phyloP scores from a whole-genome alignment of 176 grass and related monocot species.

The Carex pumila region DNA sequence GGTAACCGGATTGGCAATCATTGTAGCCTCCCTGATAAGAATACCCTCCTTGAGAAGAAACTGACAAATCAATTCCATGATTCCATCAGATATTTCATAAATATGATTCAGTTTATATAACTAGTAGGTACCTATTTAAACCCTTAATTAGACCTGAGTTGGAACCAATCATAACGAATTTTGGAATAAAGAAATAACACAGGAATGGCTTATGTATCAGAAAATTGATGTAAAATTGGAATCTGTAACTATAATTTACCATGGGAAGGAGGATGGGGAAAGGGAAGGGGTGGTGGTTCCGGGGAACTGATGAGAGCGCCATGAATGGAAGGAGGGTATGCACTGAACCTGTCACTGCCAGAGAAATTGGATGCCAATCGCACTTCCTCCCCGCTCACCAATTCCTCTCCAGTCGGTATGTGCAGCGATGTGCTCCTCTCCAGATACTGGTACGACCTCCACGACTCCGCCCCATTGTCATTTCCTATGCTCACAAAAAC shows the following conservation, averaged over 20 bases:
- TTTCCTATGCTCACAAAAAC: not conserved
- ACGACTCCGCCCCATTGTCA: not conserved
- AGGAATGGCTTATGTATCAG: not conserved
- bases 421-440: constrained; percentile 50
- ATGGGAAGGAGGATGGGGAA: constrained; percentile 12
- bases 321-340: constrained; percentile 63
- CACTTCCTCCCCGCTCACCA: constrained; percentile 67
- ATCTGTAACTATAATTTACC: not conserved
- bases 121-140: not conserved
- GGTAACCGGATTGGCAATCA: constrained; percentile 42
- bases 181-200: not conserved
- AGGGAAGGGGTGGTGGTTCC: constrained; percentile 3
- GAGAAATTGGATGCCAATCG: constrained; percentile 61
- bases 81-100: not conserved
- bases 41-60: constrained; percentile 49
- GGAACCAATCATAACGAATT: not conserved
- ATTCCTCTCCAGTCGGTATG: constrained; percentile 21
- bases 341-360: constrained; percentile 12
- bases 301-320: constrained; percentile 41
- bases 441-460: constrained; percentile 54
- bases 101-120: not conserved
- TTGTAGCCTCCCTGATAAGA: constrained; percentile 28
- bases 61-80: constrained; percentile 6
- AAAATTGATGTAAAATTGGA: not conserved
- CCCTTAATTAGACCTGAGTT: not conserved